These are phyloP conservation scores for Russula compacta DNA, from an alignment of 768 basidiomycete genomes.

Conservation along the genomic window DNA sequence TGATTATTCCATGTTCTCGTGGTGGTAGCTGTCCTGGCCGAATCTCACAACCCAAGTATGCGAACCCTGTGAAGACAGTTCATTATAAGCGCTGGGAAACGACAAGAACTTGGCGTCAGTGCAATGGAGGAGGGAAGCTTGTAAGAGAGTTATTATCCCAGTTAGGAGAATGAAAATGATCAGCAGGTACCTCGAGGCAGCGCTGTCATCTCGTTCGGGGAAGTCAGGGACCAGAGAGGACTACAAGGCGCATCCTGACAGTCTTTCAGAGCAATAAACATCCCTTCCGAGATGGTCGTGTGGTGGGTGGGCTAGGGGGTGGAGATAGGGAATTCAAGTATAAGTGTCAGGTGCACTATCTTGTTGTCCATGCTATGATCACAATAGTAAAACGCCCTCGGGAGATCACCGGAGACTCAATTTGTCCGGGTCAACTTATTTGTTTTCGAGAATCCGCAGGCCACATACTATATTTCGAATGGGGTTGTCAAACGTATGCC, in stretches of 20 bases:
- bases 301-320: neutral
- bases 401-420: neutral
- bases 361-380: neutral
- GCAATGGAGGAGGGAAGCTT: neutral
- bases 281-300: neutral
- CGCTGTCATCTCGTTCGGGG: neutral
- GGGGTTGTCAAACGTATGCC: neutral
- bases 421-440: neutral
- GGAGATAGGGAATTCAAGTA: neutral
- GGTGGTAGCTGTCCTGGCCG: too few species aligned
- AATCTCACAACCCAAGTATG: too few species aligned
- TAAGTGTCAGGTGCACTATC: neutral
- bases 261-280: neutral
- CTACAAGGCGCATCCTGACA: neutral
- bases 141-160: neutral
- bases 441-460: neutral
- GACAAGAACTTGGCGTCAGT: too few species aligned
- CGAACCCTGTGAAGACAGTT: too few species aligned
- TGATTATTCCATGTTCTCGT: too few species aligned
- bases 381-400: neutral
- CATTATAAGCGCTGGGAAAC: too few species aligned
- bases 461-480: neutral
- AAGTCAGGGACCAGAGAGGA: neutral
- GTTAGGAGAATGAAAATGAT: neutral
- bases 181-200: neutral